A percentile compares a stretch with the other conserved stretches of the same genome.
phyloP scores from a whole-genome alignment of 495 filamentous ascomycete genomes.

The Penicillium cinerascens region DNA sequence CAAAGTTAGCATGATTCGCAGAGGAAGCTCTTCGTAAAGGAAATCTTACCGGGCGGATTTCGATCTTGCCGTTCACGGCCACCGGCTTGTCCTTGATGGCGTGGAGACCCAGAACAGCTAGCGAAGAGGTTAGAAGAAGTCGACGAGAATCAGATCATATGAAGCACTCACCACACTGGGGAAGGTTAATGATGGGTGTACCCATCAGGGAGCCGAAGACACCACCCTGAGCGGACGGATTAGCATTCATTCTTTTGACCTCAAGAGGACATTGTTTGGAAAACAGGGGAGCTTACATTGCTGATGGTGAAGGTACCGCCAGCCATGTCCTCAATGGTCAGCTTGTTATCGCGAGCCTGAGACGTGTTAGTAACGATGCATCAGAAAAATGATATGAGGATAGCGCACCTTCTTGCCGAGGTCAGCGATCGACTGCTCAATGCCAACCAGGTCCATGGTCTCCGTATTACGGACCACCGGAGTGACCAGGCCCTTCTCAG shows the following conservation, averaged over 20 bases:
- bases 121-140: conserved; percentile 16
- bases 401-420: conserved; percentile 84
- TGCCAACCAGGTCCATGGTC: conserved; percentile 77
- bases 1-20: conserved; percentile 16
- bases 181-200: conserved; percentile 98
- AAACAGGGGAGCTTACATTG: conserved; percentile 57
- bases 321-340: conserved; percentile 99
- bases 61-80: conserved; percentile 84
- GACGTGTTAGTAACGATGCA: neutral
- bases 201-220: conserved; percentile 86
- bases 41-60: conserved; percentile 72
- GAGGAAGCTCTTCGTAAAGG: neutral
- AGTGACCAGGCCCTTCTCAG: conserved; percentile 95
- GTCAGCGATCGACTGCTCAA: conserved; percentile 89
- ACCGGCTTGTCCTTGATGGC: conserved; percentile 95
- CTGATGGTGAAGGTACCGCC: conserved; percentile 98
- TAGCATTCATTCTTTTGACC: neutral
- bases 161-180: conserved; percentile 63
- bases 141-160: neutral
- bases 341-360: conserved; percentile 88
- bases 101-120: conserved; percentile 92
- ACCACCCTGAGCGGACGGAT: conserved; percentile 48
- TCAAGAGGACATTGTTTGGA: neutral
- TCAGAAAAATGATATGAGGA: neutral
- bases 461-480: conserved; percentile 95